Percentiles rank a stretch among this genome's conserved stretches.
Conservation (phyloP, 2,329 filamentous ascomycete genomes). For the Verticillium nonalfalfae region DNA sequence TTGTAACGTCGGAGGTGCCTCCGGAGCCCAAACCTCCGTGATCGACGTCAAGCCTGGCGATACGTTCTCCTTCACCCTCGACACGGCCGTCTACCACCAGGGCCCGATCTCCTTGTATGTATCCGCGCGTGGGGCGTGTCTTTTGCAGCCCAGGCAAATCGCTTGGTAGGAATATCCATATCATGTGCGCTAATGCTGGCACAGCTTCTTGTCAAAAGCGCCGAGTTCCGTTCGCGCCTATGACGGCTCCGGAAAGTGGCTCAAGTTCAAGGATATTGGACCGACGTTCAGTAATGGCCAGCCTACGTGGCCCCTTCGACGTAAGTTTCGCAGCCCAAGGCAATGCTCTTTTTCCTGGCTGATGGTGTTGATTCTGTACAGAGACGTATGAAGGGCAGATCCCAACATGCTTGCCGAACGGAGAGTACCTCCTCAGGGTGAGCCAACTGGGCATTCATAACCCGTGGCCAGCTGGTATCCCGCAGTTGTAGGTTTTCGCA, state of each 20-base stretch:
- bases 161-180: too few relatives aligned
- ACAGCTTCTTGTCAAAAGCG: constrained; percentile 25
- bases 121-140: constrained; percentile 1
- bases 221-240: constrained; percentile 25
- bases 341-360: not conserved
- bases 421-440: constrained; percentile 26
- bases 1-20: constrained; percentile 27
- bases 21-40: constrained; percentile 22
- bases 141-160: not conserved
- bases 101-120: constrained; percentile 28
- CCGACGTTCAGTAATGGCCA: constrained; percentile 24
- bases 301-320: constrained; percentile 21
- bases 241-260: constrained; percentile 29
- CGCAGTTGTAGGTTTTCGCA: constrained; percentile 27
- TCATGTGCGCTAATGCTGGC: not conserved
- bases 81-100: constrained; percentile 31
- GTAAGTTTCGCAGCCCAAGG: constrained; percentile 8
- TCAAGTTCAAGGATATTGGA: constrained; percentile 30
- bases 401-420: constrained; percentile 20
- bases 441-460: constrained; percentile 29
- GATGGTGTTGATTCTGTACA: not conserved
- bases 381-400: not conserved
- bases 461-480: constrained; percentile 16
- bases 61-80: constrained; percentile 27
- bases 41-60: constrained; percentile 23